Evolutionary conservation across 2,329 filamentous ascomycete genomes (phyloP).

Genomic region (Cryphonectria japonica): DNA sequence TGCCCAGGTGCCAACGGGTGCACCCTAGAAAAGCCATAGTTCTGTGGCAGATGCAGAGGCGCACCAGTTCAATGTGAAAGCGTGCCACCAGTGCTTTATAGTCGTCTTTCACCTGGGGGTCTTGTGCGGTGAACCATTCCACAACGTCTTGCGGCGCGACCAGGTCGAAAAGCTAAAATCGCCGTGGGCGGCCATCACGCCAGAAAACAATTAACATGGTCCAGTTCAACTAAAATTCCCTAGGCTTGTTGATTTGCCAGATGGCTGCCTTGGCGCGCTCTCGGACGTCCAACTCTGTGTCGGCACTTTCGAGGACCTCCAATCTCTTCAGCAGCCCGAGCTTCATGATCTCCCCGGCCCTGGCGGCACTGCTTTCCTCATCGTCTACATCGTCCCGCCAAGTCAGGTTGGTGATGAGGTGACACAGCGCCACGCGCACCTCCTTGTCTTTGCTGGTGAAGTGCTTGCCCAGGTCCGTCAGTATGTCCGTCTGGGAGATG

Average conservation of each 20-base stretch:
- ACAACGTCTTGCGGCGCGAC: background rate
- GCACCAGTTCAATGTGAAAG: background rate
- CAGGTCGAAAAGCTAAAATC: background rate
- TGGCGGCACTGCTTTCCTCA: conserved; percentile 63
- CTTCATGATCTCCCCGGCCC: conserved; percentile 70
- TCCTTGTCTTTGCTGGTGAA: conserved; percentile 73
- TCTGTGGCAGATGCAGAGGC: background rate
- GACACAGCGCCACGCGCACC: conserved; percentile 78
- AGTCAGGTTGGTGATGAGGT: conserved; percentile 83
- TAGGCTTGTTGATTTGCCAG: conserved; percentile 65
- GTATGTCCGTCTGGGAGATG: conserved; percentile 74
- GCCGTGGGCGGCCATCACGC: background rate
- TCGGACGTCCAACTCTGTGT: conserved; percentile 78
- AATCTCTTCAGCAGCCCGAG: conserved; percentile 73
- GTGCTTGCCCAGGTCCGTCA: conserved; percentile 73
- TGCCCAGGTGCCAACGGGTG: no score
- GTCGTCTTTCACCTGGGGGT: background rate
- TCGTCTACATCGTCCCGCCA: conserved; percentile 79
- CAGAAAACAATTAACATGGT: background rate
- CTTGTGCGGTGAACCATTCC: background rate
- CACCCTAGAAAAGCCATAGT: no score
- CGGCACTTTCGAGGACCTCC: conserved; percentile 62
- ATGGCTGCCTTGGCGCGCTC: conserved; percentile 82
- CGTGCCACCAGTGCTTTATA: background rate
- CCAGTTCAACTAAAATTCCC: conserved; percentile 17